Percentiles rank a stretch among this genome's conserved stretches.
These are phyloP conservation scores for Limnomonas spitsbergensis DNA, from an alignment of 139 green algal species.

Conservation along the genomic window DNA sequence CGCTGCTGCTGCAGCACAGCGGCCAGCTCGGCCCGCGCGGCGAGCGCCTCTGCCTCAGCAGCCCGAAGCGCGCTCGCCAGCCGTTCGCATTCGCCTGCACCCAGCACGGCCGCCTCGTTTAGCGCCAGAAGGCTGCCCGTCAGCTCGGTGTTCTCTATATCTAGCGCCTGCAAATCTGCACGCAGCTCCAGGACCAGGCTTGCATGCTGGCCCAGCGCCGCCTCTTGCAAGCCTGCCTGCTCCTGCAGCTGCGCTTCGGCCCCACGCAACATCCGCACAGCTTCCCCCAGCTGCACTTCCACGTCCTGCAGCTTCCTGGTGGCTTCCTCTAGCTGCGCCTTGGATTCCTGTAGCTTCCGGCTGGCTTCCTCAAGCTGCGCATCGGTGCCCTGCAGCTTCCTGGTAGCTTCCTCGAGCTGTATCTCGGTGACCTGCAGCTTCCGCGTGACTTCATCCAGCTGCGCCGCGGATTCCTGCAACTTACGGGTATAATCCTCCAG, in stretches of 20 bases:
- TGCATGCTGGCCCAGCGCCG: no score
- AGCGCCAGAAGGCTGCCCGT: no score
- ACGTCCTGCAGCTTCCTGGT: slow-evolving; percentile 2
- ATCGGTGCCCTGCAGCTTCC: slow-evolving; percentile 2
- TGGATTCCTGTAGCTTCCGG: background rate
- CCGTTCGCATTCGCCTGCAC: no score
- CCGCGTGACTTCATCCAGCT: background rate
- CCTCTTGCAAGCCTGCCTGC: no score
- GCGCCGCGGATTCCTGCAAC: background rate
- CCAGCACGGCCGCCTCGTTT: no score
- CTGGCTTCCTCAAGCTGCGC: background rate
- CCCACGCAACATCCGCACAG: background rate
- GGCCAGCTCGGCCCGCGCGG: background rate
- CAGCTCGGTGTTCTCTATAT: no score
- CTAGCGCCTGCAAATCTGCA: no score
- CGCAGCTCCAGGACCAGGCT: no score
- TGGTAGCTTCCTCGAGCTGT: background rate
- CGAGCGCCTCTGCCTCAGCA: background rate
- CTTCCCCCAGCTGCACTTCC: background rate
- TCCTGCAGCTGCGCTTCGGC: no score
- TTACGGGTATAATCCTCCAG: background rate
- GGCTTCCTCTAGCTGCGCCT: slow-evolving; percentile 6
- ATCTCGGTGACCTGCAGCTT: background rate
- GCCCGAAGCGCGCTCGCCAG: no score
- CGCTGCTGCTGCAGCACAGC: background rate